Evolutionary conservation across 116 monocot genomes (phyloP).

Genomic region (Posidonia oceanica): DNA sequence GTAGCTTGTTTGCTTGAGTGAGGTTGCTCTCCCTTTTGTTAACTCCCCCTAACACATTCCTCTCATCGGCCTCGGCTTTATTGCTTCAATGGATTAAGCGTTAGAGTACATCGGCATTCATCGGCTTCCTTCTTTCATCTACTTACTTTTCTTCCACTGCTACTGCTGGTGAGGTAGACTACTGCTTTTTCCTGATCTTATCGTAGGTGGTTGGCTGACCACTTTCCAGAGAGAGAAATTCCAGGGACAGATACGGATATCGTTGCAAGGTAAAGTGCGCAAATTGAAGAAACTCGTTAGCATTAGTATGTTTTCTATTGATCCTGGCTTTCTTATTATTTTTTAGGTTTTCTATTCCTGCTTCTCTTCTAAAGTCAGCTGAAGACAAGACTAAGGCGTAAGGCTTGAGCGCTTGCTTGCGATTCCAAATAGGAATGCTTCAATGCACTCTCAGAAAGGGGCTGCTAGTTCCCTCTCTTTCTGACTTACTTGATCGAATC

Average conservation of each 20-base stretch:
- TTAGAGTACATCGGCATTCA: too few species aligned
- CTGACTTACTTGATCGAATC: background rate
- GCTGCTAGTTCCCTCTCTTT: slow-evolving; percentile 3
- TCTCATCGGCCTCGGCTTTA: too few species aligned
- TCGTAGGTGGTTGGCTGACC: background rate
- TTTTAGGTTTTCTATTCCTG: background rate
- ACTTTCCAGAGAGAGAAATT: background rate
- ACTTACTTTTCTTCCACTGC: too few species aligned
- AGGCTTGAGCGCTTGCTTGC: slow-evolving; percentile 1
- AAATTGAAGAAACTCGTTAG: background rate
- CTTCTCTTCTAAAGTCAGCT: slow-evolving; percentile 1
- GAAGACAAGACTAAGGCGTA: too few species aligned
- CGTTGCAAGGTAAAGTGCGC: background rate
- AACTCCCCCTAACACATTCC: too few species aligned
- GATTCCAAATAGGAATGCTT: background rate
- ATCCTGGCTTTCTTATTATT: background rate
- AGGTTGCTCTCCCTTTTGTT: too few species aligned
- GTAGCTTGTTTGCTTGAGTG: too few species aligned
- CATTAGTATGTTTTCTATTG: background rate
- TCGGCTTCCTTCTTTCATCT: too few species aligned
- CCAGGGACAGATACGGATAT: background rate
- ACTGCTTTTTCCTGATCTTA: too few species aligned
- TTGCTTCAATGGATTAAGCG: too few species aligned
- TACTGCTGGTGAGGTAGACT: too few species aligned
- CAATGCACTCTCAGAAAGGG: background rate